These are phyloP conservation scores for Mimosa bimucronata DNA, from an alignment of 306 rosid species.

Conservation along the genomic window DNA sequence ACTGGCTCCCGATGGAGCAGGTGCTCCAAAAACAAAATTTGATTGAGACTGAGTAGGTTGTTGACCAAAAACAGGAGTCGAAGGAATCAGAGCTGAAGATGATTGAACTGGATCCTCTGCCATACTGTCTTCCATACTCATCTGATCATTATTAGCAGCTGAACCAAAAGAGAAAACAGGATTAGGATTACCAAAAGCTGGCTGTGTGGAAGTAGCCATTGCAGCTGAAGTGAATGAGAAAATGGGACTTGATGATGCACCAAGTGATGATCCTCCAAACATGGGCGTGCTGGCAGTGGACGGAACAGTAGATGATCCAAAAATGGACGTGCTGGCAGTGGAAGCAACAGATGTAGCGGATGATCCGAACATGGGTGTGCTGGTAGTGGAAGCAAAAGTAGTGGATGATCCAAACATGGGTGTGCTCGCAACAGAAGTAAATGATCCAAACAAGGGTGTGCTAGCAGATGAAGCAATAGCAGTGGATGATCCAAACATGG, in stretches of 20 bases:
- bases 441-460: conserved; percentile 45
- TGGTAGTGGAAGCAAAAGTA: conserved; percentile 17
- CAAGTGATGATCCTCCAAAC: conserved; percentile 59
- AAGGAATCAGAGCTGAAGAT: conserved; percentile 45
- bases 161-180: conserved; percentile 51
- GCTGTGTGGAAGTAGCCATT: conserved; percentile 52
- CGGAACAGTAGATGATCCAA: conserved; percentile 41
- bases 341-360: conserved; percentile 30
- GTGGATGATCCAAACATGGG: background rate
- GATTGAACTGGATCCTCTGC: conserved; percentile 80
- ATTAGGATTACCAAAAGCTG: conserved; percentile 61
- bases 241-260: conserved; percentile 52
- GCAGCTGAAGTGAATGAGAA: conserved; percentile 67
- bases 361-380: conserved; percentile 38
- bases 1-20: conserved; percentile 46
- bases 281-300: conserved; percentile 39
- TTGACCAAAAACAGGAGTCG: conserved; percentile 55
- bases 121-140: conserved; percentile 89
- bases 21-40: conserved; percentile 64
- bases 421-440: conserved; percentile 2
- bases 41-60: conserved; percentile 52
- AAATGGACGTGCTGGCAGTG: background rate
- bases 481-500: conserved; percentile 10
- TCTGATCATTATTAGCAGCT: conserved; percentile 68
- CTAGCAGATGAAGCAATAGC: background rate